Conservation (phyloP, 495 filamentous ascomycete genomes). For the Lichenothelia convexa region DNA sequence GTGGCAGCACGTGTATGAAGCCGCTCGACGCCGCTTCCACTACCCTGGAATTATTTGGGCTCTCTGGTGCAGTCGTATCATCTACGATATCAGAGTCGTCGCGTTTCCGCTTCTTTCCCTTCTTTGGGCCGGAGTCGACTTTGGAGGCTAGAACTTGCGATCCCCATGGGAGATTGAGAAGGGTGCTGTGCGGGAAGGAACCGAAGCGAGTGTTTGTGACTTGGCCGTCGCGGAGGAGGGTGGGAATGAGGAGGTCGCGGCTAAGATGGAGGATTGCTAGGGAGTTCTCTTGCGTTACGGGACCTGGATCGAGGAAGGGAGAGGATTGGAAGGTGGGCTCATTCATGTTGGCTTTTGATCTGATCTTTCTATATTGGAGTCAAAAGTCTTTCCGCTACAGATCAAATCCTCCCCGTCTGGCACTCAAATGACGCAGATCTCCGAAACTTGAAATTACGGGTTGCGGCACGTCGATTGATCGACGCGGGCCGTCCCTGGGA, state of each 20-base stretch:
- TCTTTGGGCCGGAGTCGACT: conserved; percentile 68
- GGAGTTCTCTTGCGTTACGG: conserved; percentile 31
- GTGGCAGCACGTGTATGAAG: conserved; percentile 77
- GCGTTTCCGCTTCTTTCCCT: conserved; percentile 31
- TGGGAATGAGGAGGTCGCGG: conserved; percentile 61
- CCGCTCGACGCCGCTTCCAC: conserved; percentile 51
- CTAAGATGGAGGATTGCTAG: conserved; percentile 69
- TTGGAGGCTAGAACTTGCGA: conserved; percentile 77
- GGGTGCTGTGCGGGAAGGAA: conserved; percentile 79
- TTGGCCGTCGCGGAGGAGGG: conserved; percentile 57
- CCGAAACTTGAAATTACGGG: too few species aligned
- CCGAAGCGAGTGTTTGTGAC: conserved; percentile 89
- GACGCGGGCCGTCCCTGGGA: too few species aligned
- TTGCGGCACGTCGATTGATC: too few species aligned
- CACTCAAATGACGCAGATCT: too few species aligned
- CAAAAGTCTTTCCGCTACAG: too few species aligned
- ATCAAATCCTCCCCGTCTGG: too few species aligned
- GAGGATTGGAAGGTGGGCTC: conserved; percentile 22
- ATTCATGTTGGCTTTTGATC: too few species aligned
- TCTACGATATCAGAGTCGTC: conserved; percentile 22
- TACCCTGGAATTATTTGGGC: conserved; percentile 9
- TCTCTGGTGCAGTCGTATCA: background rate
- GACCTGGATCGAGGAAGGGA: conserved; percentile 52
- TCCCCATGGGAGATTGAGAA: conserved; percentile 71
- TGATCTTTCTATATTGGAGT: too few species aligned